Conservation (phyloP, 1,284 basidiomycete species). For the Melanopsichium pennsylvanicum region DNA sequence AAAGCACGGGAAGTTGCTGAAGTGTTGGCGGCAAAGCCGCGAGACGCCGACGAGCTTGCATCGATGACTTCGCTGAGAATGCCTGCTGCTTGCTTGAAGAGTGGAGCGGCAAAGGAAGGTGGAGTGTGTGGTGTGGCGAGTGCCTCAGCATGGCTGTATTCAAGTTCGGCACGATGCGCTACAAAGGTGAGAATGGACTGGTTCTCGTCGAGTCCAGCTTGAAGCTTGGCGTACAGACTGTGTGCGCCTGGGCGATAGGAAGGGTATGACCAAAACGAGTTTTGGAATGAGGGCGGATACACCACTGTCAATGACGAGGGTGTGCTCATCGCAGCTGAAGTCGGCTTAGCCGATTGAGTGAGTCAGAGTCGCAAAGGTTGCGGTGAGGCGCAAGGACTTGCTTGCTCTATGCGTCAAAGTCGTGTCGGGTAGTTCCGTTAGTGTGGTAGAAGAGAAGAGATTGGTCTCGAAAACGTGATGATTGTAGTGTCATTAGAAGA, state of each 20-base stretch:
- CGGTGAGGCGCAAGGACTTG: no score
- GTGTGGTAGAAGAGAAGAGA: background rate
- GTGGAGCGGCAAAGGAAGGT: slow-evolving; percentile 30
- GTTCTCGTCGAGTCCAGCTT: slow-evolving; percentile 62
- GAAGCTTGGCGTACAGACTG: slow-evolving; percentile 54
- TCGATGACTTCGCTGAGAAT: slow-evolving; percentile 40
- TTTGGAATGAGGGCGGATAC: slow-evolving; percentile 56
- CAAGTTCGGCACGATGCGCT: slow-evolving; percentile 54
- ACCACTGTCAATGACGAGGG: slow-evolving; percentile 52
- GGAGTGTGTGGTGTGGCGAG: slow-evolving; percentile 42
- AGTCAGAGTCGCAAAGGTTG: background rate
- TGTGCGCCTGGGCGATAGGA: slow-evolving; percentile 57
- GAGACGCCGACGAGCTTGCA: slow-evolving; percentile 8
- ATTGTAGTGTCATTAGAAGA: background rate
- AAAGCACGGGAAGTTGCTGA: slow-evolving; percentile 45
- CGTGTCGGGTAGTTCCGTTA: background rate
- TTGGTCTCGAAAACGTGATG: background rate
- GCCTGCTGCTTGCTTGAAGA: slow-evolving; percentile 45
- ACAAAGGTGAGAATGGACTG: slow-evolving; percentile 55
- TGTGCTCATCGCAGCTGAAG: slow-evolving; percentile 59
- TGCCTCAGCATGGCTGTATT: slow-evolving; percentile 51
- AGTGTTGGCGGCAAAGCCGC: slow-evolving; percentile 27
- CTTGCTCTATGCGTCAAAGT: background rate
- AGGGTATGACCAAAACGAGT: slow-evolving; percentile 62
- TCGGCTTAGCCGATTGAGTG: background rate